Evolutionary conservation across 768 basidiomycete genomes (phyloP), one percentile per base, ranked within the genome.

Genomic region (Gymnopilus junonius): DNA sequence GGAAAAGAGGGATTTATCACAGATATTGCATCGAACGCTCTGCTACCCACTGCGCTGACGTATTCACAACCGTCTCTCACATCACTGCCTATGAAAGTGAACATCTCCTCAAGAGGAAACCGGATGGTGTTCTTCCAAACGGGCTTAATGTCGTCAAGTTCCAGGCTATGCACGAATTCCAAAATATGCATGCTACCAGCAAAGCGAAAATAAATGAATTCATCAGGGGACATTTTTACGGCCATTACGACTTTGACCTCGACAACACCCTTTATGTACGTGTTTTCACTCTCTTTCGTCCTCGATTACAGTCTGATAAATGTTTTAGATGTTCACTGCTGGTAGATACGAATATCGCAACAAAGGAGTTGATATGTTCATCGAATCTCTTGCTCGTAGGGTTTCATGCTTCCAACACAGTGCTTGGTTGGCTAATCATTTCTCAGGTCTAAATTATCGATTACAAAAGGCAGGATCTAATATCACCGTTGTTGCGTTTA

Each of bases 151-250:
- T 99, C 63, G 90, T 94, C 84, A 99, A 99, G 77, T 99, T 99
- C 79, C 93, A 95, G 69, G 97, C 97, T 11, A 98, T 99, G 90
- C 97, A 99, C 83, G 97, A 99, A 75, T 98, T 98, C 81, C 95
- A 95, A 74, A 98, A 99, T 75, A 74, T 97, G 60, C 97, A 99
- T 71, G 88, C 94, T 0, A 90, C 88, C 1, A 84, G 92, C 58
- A 99, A 99, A 76, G 89, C 90, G n/a, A 99, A 99, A 80, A 99
- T 99, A 73, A 92, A 98, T 79, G 97, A 99, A 71, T 99, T 99
- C 66, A 86, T 98, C 51, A 85, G 95, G 42, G 97, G 97, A 14
- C 97, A 99, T 74, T 99, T 99, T 79, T 99, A 99, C 74, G 97
- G 97, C 2, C 91, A 97, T 72, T 94, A 94, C 76, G 93, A 99